A percentile compares a stretch with the other conserved stretches of the same genome.
Evolutionary conservation across 1,139 yeast species (phyloP).

Genomic region (Ogataea hybrid): DNA sequence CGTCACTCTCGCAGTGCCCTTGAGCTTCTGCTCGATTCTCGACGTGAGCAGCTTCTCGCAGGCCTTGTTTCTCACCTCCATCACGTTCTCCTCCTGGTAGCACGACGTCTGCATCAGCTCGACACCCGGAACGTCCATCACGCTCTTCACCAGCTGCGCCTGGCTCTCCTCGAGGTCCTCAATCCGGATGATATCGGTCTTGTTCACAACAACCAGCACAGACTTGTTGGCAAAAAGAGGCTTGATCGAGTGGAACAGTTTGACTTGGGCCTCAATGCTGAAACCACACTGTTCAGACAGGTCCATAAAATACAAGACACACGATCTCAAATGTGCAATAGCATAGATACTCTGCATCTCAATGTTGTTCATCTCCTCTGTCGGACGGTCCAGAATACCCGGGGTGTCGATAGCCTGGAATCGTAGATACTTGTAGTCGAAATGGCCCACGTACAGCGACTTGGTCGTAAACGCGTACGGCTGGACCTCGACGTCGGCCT

Average conservation of each 20-base stretch:
- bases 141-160: conserved; percentile 65
- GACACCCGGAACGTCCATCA: conserved; percentile 69
- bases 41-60: conserved; percentile 95
- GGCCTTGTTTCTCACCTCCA: conserved; percentile 95
- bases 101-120: conserved; percentile 94
- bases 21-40: conserved; percentile 94
- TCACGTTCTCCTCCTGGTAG: conserved; percentile 89
- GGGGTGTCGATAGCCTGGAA: conserved; percentile 99
- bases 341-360: conserved; percentile 99
- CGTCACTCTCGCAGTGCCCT: conserved; percentile 86
- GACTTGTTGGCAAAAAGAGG: conserved; percentile 97
- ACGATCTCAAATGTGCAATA: conserved; percentile 95
- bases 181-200: conserved; percentile 82
- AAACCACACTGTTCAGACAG: conserved; percentile 98
- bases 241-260: conserved; percentile 92
- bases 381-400: conserved; percentile 97
- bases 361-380: conserved; percentile 98
- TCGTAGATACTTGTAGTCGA: conserved; percentile 94
- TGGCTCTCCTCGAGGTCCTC: conserved; percentile 81
- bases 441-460: conserved; percentile 93
- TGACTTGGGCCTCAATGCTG: conserved; percentile 95
- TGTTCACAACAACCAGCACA: conserved; percentile 92
- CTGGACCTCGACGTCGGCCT: conserved; percentile 98
- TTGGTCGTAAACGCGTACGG: conserved; percentile 99
- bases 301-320: conserved; percentile 97